These are phyloP conservation scores for Clitopilus passeckerianus DNA, from an alignment of 768 basidiomycete genomes.

Conservation along the genomic window DNA sequence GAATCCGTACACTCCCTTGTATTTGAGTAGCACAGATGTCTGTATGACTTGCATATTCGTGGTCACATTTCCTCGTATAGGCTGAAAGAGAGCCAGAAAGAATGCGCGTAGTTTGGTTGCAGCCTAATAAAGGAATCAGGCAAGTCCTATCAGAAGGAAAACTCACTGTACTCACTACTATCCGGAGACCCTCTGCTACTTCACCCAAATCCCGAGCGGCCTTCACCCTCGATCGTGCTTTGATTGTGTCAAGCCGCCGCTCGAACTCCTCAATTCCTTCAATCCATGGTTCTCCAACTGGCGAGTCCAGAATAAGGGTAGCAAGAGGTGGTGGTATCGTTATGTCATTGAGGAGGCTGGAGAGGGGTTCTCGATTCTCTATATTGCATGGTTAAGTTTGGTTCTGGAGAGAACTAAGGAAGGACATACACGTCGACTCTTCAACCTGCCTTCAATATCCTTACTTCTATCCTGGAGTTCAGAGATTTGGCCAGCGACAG, in stretches of 20 bases:
- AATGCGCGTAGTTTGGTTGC: conserved; percentile 85
- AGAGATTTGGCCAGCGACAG: conserved; percentile 94
- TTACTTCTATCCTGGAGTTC: conserved; percentile 89
- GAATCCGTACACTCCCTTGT: conserved; percentile 77
- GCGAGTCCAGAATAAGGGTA: conserved; percentile 74
- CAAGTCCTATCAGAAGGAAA: not conserved
- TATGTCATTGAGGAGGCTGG: conserved; percentile 74
- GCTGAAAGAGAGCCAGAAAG: conserved; percentile 78
- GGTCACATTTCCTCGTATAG: conserved; percentile 77
- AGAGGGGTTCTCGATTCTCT: conserved; percentile 90
- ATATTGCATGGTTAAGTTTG: conserved; percentile 2
- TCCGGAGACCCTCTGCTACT: conserved; percentile 80
- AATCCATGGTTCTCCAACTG: conserved; percentile 88
- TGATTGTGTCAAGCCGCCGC: conserved; percentile 59
- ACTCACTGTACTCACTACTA: conserved; percentile 58
- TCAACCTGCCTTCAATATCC: conserved; percentile 83
- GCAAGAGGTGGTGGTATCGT: conserved; percentile 80
- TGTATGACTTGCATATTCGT: conserved; percentile 94
- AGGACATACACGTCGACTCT: conserved; percentile 70
- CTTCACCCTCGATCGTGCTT: conserved; percentile 76
- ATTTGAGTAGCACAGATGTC: conserved; percentile 80
- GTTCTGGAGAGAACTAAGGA: not conserved
- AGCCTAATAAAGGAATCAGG: conserved; percentile 45
- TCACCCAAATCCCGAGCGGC: conserved; percentile 81
- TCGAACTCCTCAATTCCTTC: conserved; percentile 79